These are phyloP conservation scores for Tylopilus subfusipes DNA, from an alignment of 768 basidiomycete species.

Conservation along the genomic window DNA sequence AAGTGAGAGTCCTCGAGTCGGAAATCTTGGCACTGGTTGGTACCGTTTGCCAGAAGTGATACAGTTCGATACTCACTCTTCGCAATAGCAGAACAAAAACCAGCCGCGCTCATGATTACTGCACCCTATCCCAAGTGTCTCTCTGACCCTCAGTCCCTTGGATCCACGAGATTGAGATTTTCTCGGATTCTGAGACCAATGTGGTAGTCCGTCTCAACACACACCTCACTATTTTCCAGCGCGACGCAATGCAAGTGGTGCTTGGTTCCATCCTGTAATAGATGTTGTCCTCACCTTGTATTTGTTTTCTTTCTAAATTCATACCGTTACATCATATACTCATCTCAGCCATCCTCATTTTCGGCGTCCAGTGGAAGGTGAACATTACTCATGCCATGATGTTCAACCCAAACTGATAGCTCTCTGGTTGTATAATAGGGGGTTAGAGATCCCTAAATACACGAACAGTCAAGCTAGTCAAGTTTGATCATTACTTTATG, in stretches of 20 bases:
- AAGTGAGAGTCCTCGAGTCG: conserved; percentile 54
- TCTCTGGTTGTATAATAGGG: neutral
- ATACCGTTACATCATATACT: neutral
- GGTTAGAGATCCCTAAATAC: neutral
- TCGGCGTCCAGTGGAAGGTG: neutral
- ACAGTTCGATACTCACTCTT: conserved; percentile 5
- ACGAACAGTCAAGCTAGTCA: neutral
- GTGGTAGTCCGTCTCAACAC: neutral
- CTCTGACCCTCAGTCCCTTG: neutral
- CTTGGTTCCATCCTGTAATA: neutral
- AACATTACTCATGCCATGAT: neutral
- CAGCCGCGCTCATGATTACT: neutral
- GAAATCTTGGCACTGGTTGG: conserved; percentile 58
- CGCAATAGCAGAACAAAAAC: conserved; percentile 23
- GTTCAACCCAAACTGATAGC: neutral
- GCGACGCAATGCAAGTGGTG: neutral
- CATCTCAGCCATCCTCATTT: neutral
- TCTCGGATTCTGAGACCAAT: neutral
- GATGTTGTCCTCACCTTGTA: neutral
- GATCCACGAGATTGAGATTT: neutral
- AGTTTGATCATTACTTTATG: neutral
- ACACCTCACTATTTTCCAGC: neutral
- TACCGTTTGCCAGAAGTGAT: neutral
- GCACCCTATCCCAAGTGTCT: neutral
- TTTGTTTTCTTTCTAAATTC: neutral